Evolutionary conservation across 139 green algal species (phyloP), one percentile per base, ranked within the genome.

Genomic region (Pseudopediastrum boryanum): DNA sequence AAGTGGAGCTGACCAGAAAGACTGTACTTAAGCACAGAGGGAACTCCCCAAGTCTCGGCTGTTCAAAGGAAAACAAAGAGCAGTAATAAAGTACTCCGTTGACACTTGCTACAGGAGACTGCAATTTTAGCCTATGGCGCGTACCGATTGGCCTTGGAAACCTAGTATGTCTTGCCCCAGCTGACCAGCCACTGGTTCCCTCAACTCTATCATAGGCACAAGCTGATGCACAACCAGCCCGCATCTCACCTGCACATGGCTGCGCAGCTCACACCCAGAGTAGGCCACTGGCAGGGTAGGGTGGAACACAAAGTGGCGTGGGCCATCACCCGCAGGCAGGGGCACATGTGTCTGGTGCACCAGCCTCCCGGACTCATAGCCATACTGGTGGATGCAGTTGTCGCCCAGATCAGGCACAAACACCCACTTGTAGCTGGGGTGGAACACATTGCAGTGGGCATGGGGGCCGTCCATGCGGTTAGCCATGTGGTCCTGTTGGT

Each of bases 381-480:
- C 46, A 25, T 66, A 75, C 46, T 67, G 75, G 63, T 81, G 64
- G 50, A 81, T 81, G 31, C 43, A 44, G 52, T 81, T 81, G 75
- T 81, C 75, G 43, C 75, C 75, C 48, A 81, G 63, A 13, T 81
- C 75, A n/a, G 75, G 75, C 63, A 81, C 63, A 48, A 81, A 81
- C 62, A 81, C 46, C 75, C 75, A 81, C 21, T 35, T 61, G 63
- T 75, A 67, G 63, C 33, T 67, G 63, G 75, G 75, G 48, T 74
- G 63, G 48, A 81, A 81, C 27, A 75, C 63, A 31, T 56, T 61
- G 75, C 75, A 75, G 46, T 81, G 75, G 8, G 75, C 75, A 31
- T 81, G 75, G 33, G 75, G 75, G 33, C 75, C 75, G 50, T 81
- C 75, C 63, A 75, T 63, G 23, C 75, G 35, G 51, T 81, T 81